phyloP scores from a whole-genome alignment of 805 yeast species.

The Schizosaccharomyces cryophilus region DNA sequence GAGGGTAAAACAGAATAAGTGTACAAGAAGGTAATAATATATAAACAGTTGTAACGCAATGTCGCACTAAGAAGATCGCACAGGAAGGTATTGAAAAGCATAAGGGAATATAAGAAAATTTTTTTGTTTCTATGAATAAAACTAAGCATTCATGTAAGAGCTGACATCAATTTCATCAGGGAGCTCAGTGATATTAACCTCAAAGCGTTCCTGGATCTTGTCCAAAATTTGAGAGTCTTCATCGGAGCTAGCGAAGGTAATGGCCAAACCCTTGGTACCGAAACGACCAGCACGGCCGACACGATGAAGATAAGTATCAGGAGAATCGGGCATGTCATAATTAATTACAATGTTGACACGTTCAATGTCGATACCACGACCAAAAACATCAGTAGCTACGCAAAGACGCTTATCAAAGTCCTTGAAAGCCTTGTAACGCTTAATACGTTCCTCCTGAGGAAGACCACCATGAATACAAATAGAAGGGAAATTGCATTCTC shows the following conservation, averaged over 20 bases:
- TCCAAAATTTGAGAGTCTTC: conserved; percentile 76
- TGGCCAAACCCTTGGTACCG: conserved; percentile 95
- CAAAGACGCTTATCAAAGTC: conserved; percentile 97
- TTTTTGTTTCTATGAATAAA: not conserved
- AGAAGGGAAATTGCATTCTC: conserved; percentile 87
- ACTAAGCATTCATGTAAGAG: conserved; percentile 83
- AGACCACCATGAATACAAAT: conserved; percentile 89
- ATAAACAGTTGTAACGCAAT: no score
- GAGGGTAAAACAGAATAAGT: no score
- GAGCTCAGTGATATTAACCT: conserved; percentile 80
- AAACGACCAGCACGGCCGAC: conserved; percentile 99
- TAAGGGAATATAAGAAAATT: not conserved
- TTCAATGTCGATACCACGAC: conserved; percentile 98
- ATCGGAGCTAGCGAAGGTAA: conserved; percentile 64
- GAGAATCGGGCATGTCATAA: conserved; percentile 68
- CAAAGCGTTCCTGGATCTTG: conserved; percentile 90
- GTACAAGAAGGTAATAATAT: no score
- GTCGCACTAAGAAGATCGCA: no score
- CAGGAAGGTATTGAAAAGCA: not conserved
- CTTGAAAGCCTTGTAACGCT: conserved; percentile 82
- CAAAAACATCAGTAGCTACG: conserved; percentile 93
- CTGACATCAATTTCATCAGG: conserved; percentile 95
- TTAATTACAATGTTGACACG: conserved; percentile 94
- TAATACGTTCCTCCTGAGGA: conserved; percentile 95
- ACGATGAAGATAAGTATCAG: conserved; percentile 95